A percentile compares a stretch with the other conserved stretches of the same genome.
Evolutionary conservation across 192 early-diverging fungal genomes (phyloP).

Genomic region (Backusella morwellensis): DNA sequence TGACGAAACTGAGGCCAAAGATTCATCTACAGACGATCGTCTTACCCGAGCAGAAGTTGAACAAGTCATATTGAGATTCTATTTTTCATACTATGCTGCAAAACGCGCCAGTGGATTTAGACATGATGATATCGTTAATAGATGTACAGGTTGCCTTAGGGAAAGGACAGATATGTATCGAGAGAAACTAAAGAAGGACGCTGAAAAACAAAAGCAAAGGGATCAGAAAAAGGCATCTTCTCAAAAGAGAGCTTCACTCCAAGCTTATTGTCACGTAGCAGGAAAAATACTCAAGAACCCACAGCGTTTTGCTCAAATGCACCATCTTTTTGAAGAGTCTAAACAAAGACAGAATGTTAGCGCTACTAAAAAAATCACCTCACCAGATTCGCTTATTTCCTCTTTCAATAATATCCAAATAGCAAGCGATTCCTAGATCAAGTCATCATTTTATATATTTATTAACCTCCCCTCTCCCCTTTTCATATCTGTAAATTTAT

Average conservation of each 20-base stretch:
- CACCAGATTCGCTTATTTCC: neutral
- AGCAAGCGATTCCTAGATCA: neutral
- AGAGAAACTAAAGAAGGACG: neutral
- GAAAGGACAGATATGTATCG: neutral
- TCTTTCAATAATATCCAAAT: neutral
- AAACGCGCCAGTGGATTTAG: neutral
- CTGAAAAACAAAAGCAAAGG: neutral
- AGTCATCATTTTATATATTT: neutral
- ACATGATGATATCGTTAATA: neutral
- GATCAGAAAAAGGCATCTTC: neutral
- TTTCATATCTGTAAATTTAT: neutral
- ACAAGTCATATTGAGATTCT: neutral
- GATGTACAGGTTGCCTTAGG: neutral
- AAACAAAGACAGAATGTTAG: neutral
- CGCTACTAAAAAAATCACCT: neutral
- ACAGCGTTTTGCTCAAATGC: neutral
- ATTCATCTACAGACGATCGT: neutral
- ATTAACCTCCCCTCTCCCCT: neutral
- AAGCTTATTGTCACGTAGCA: neutral
- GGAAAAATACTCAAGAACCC: neutral
- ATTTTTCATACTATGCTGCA: neutral
- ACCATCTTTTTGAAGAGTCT: neutral
- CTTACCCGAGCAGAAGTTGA: neutral
- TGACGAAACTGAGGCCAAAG: neutral
- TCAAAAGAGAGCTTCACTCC: neutral